Base-by-base conservation (phyloP, 495 filamentous ascomycete species). In the Talaromyces stipitatus region DNA sequence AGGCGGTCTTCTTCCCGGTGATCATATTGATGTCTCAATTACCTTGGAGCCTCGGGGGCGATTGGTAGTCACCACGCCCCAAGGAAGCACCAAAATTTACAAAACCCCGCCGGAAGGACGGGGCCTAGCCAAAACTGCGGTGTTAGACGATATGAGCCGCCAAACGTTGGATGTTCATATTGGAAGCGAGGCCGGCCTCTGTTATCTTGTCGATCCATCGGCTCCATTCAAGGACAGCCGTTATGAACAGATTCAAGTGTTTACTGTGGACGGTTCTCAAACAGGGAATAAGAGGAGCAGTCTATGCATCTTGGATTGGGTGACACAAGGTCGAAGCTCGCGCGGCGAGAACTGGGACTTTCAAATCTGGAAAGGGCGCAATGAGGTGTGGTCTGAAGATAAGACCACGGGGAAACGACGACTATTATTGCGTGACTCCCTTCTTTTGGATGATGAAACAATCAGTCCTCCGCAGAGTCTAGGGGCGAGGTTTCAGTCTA, bases 31-130 rank as follows among this genome's bases (percentile, higher is more conserved):
- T 59, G 85, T 98, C 52, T 70, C 69, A 20, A 72, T 97, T 50
- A 78, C 79, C 3, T 74, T 96, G 22, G 82, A 83, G 18, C 62
- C 77, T 0, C 64, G 68, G 4, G 85, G 90, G 0, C 85, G 85
- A 57, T 80, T 98, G 33, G 85, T 87, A 41, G 82, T 97, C 18
- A 89, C 91, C 36, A 97, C 94, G 0, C 74, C 74, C 14, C 94
- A 97, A 74, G 94, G 94, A 33, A 89, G 88, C 75, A 97, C 94
- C 46, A 97, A 97, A 72, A 84, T 98, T 67, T 98, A 95, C 81
- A 90, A 89, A 61, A 85, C 89, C 3, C 73, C 81, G 9, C 67
- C 72, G 14, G 50, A 72, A 68, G 43, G 71, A 77, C 20, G 66
- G 81, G 7, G 1, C 48, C 12, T 16, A 8, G 18, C 12, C 23